Evolutionary conservation across 1,284 basidiomycete genomes (phyloP).

Genomic region (Apiotrichum siamense): DNA sequence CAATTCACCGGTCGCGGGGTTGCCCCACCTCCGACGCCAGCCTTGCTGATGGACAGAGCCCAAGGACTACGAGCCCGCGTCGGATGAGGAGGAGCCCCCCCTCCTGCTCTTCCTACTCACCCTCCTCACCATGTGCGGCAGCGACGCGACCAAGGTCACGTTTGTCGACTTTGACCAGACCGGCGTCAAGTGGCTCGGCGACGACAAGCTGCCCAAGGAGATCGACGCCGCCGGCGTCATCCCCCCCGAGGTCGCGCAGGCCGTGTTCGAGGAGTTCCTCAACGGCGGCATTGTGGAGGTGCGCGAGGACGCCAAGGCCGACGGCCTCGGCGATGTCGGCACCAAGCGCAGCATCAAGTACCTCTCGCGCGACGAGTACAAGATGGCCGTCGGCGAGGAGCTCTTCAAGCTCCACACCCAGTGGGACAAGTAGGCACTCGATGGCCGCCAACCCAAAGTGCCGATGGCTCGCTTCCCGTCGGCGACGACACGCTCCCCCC

Average conservation of each 20-base stretch:
- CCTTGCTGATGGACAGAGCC: not conserved
- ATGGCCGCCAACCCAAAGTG: no score
- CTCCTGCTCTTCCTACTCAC: conserved; percentile 5
- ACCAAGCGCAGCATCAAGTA: not conserved
- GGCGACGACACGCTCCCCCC: no score
- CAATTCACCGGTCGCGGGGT: not conserved
- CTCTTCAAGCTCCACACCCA: conserved; percentile 8
- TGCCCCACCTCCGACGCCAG: not conserved
- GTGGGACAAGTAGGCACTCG: not conserved
- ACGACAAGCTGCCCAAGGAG: not conserved
- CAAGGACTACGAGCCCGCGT: conserved; percentile 1
- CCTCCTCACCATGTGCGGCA: conserved; percentile 1
- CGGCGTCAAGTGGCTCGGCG: not conserved
- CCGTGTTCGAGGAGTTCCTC: conserved; percentile 1
- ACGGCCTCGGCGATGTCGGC: conserved; percentile 1
- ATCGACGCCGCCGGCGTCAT: not conserved
- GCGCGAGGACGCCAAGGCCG: not conserved
- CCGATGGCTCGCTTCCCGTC: no score
- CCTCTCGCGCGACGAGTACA: conserved; percentile 3
- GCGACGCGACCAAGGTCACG: not conserved
- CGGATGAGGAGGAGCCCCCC: not conserved
- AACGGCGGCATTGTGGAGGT: not conserved
- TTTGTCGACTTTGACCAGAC: conserved; percentile 5
- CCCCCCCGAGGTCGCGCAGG: not conserved
- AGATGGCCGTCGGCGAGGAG: conserved; percentile 1